Base-by-base conservation (phyloP, 73 alveolate genomes). In the Paraurostyla sp. region DNA sequence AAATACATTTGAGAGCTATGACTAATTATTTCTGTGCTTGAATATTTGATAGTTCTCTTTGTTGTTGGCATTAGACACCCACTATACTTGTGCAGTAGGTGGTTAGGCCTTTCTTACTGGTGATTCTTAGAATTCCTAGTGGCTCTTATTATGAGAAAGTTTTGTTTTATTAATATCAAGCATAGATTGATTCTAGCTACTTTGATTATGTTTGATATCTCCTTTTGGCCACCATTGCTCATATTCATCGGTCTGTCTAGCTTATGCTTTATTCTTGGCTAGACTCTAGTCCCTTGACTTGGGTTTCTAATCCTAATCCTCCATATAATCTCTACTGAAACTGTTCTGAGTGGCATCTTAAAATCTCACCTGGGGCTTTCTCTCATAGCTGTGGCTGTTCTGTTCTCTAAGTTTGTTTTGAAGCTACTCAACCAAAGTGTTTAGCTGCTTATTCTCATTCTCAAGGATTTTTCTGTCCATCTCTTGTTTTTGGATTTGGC, bases 201-300 rank as follows among this genome's bases (percentile, higher is more conserved):
- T n/a, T n/a, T n/a, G n/a, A n/a, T n/a, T n/a, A 27, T 23, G 15
- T 38, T 23, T 65, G 7, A 65, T 65, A 11, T 35, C 56, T 38
- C 82, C 82, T 38, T 65, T 35, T 16, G 82, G 82, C 82, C 82
- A 65, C 82, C 82, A 65, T 15, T 40, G 42, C 29, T 59, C 16
- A 20, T 16, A 25, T 23, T 29, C 18, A 1, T 65, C 6, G 35
- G 41, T 38, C 7, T 65, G 2, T 6, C 1, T 3, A 18, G 35
- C 3, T 1, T 40, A 3, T 2, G 35, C 23, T 38, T 32, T 0
- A 2, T 65, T 65, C 58, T 38, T 6, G 6, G 13, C 41, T 35
- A 0, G 25, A 16, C 58, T 40, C 36, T 65, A 4, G 41, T 65
- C 82, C 23, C 58, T 65, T 38, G 82, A 59, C 32, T 59, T 20